Conservation (phyloP, 2,329 filamentous ascomycete species). For the Hypoxylon sp. region DNA sequence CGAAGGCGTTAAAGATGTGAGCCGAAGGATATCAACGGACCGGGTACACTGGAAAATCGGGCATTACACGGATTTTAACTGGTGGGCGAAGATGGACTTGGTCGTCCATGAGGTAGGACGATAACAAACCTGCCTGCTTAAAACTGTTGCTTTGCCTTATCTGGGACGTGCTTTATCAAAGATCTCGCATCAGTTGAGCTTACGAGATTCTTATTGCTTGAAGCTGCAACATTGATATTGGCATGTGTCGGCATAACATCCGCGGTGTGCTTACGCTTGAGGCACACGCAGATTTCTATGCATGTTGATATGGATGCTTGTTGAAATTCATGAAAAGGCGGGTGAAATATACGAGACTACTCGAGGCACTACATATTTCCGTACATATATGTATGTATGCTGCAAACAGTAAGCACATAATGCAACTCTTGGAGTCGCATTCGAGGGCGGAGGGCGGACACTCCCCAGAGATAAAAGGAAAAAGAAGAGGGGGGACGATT, state of each 20-base stretch:
- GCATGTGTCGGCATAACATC: background rate
- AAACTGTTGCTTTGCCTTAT: constrained; percentile 8
- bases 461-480: constrained; percentile 26
- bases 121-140: constrained; percentile 1
- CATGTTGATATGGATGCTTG: constrained; percentile 14
- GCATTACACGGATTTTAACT: constrained; percentile 1
- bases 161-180: background rate
- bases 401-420: constrained; percentile 11
- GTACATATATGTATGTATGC: background rate
- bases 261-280: constrained; percentile 8
- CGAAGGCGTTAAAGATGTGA: constrained; percentile 39
- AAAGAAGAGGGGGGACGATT: constrained; percentile 15
- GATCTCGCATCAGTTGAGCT: background rate
- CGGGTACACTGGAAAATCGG: constrained; percentile 3
- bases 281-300: constrained; percentile 6
- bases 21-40: background rate
- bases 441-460: background rate
- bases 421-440: constrained; percentile 4
- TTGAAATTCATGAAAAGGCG: background rate
- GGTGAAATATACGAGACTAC: constrained; percentile 7
- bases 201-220: background rate
- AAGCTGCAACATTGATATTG: constrained; percentile 5
- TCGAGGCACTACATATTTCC: background rate
- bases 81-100: constrained; percentile 1
- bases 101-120: constrained; percentile 1